Conservation (phyloP, 1,284 basidiomycete genomes). For the Ceratobasidium sp. region DNA sequence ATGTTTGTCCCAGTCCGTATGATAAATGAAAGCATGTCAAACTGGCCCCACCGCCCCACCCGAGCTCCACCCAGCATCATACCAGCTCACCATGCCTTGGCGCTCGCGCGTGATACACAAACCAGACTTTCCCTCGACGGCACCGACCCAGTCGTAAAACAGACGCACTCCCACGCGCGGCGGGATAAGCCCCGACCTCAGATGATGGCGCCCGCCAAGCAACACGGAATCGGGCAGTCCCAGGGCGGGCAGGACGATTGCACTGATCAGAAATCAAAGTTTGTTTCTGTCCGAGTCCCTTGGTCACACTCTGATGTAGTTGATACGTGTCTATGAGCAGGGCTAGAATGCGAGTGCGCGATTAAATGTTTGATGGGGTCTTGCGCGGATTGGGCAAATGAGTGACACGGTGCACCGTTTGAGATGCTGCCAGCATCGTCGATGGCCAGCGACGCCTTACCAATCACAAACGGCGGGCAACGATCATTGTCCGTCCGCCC, state of each 20-base stretch:
- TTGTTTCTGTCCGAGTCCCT: background rate
- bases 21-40: background rate
- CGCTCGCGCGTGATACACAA: background rate
- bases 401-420: conserved; percentile 5
- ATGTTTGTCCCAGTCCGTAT: no score
- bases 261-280: background rate
- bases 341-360: conserved; percentile 13
- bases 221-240: background rate
- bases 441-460: conserved; percentile 2
- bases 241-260: background rate
- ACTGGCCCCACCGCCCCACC: conserved; percentile 23
- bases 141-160: conserved; percentile 31
- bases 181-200: conserved; percentile 34
- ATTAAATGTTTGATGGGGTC: conserved; percentile 17
- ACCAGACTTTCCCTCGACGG: background rate
- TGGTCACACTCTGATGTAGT: conserved; percentile 12
- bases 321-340: background rate
- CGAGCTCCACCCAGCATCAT: conserved; percentile 29
- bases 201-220: conserved; percentile 18
- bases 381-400: conserved; percentile 1
- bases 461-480: background rate
- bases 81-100: background rate
- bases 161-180: conserved; percentile 25
- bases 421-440: background rate
- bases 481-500: background rate